Evolutionary conservation across 495 filamentous ascomycete genomes (phyloP), one percentile per base, ranked within the genome.

Genomic region (Tuber calosporum): DNA sequence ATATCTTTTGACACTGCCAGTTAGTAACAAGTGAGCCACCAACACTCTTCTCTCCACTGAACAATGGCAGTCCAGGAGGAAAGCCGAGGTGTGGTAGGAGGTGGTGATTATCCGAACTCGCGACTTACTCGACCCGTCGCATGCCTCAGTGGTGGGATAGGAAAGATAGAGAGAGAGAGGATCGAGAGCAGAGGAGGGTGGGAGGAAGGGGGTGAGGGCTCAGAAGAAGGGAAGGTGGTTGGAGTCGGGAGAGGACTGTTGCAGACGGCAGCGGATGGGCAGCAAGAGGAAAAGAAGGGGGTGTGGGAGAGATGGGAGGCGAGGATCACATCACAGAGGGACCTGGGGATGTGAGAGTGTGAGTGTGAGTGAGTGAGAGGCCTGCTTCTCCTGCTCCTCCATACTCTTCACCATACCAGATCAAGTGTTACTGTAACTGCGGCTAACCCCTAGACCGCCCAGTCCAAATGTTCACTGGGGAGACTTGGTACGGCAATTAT

Each of bases 221-320:
- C 36, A 73, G 66, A 58, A 72, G 66, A 73, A 69, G 66, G 69
- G 73, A 72, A 74, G 72, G 74, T 68, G 76, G 74, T 78, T 70
- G 74, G 75, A 67, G 48, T 42, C 53, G 68, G 69, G 67, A 70
- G 72, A 76, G 67, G 72, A 77, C 53, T 45, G 41, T 39, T 38
- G 70, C 67, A 75, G 75, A 70, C 74, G 75, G 76, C 74, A 77
- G 75, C 74, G 66, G 69, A 42, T 71, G 58, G 72, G 75, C 73
- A 77, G 73, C 70, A 71, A 53, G 68, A 73, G 58, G 36, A 67
- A 69, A 76, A 40, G 67, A 48, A 67, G 70, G 45, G 68, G 73
- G 53, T 39, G 67, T 75, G 39, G 71, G 69, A 45, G 74, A 67
- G 73, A 69, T 68, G 53, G 20, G 70, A 66, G 38, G 71, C 67